Conservation (phyloP, 192 early-diverging fungal genomes). For the Gamsiella multidivaricata region DNA sequence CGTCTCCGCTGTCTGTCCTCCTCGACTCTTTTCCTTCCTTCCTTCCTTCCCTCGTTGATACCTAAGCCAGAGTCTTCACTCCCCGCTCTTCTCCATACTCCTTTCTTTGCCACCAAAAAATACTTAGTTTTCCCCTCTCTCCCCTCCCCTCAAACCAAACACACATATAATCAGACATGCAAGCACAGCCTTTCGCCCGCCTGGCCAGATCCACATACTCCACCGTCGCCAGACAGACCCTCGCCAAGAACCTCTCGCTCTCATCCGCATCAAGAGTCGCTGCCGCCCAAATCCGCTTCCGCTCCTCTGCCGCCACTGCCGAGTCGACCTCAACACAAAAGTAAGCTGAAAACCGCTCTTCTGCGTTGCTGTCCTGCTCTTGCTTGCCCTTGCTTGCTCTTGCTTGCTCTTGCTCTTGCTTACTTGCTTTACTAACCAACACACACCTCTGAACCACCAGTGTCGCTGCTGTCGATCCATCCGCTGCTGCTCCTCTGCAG, state of each 20-base stretch:
- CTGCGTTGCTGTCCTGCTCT: no score
- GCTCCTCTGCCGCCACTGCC: constrained; percentile 47
- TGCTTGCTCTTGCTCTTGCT: no score
- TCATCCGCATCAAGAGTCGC: constrained; percentile 31
- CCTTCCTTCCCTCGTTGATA: not conserved
- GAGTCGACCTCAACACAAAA: constrained; percentile 7
- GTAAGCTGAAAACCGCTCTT: constrained; percentile 16
- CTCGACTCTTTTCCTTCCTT: not conserved
- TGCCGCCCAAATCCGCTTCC: constrained; percentile 35
- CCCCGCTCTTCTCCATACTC: constrained; percentile 3
- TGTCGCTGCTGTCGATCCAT: constrained; percentile 5
- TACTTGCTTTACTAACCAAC: not conserved
- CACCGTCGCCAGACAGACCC: constrained; percentile 15
- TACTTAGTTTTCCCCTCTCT: not conserved
- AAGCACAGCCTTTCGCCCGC: constrained; percentile 41
- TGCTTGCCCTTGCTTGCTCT: no score
- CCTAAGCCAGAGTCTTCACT: not conserved
- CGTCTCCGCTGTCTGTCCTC: not conserved
- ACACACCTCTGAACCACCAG: not conserved
- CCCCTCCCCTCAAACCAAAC: not conserved
- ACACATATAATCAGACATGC: constrained; percentile 14
- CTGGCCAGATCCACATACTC: constrained; percentile 42
- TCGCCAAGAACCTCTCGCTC: constrained; percentile 14
- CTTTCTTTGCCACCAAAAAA: no score
- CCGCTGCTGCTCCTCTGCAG: constrained; percentile 31